Evolutionary conservation across 2,329 filamentous ascomycete species (phyloP).

Genomic region (Xenoacremonium recifei): DNA sequence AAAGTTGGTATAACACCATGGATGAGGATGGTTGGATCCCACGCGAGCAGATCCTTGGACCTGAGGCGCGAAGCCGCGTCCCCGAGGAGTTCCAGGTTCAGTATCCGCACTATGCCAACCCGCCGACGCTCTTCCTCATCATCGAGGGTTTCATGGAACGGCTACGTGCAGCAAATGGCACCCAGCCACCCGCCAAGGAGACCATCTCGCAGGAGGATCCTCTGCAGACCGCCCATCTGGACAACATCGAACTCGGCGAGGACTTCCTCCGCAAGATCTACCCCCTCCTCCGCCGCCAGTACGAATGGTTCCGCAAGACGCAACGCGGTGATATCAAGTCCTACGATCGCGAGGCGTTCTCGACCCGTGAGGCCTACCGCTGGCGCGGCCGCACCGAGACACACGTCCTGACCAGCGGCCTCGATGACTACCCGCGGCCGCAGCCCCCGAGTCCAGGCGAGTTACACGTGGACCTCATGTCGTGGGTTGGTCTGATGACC

Average conservation of each 20-base stretch:
- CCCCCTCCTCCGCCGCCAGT: constrained; percentile 83
- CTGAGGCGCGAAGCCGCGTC: constrained; percentile 92
- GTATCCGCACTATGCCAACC: constrained; percentile 97
- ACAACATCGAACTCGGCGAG: constrained; percentile 65
- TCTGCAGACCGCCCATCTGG: constrained; percentile 63
- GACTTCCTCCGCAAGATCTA: constrained; percentile 76
- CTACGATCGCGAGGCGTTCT: constrained; percentile 87
- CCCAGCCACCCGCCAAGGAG: constrained; percentile 41
- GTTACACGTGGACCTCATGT: constrained; percentile 90
- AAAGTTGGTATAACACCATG: constrained; percentile 95
- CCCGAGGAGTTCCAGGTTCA: constrained; percentile 90
- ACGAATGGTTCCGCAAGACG: constrained; percentile 91
- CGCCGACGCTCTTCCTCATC: constrained; percentile 89
- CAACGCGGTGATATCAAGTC: constrained; percentile 86
- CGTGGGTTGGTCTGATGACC: constrained; percentile 97
- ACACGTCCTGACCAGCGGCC: constrained; percentile 87
- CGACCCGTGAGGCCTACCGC: constrained; percentile 86
- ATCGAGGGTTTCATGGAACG: constrained; percentile 82
- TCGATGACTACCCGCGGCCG: constrained; percentile 93
- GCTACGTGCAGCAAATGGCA: constrained; percentile 58
- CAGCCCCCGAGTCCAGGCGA: constrained; percentile 94
- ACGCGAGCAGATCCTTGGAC: constrained; percentile 89
- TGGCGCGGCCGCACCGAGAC: constrained; percentile 88
- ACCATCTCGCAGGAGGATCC: constrained; percentile 40
- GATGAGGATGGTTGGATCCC: constrained; percentile 98